These are phyloP conservation scores for Verticillium dahliae DNA, from an alignment of 2,329 filamentous ascomycete species.

Conservation along the genomic window DNA sequence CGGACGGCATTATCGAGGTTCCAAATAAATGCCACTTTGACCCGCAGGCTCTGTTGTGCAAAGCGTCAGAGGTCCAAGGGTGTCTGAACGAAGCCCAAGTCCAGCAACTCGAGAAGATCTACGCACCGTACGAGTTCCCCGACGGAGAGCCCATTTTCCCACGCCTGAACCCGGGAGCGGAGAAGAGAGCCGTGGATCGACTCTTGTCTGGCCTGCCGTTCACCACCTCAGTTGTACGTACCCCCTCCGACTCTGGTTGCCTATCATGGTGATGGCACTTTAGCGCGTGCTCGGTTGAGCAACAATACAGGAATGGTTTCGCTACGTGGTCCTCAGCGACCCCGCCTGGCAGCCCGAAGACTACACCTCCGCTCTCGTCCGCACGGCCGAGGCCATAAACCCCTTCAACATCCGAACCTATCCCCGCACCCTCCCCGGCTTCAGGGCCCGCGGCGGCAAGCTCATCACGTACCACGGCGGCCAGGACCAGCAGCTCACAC, in stretches of 20 bases:
- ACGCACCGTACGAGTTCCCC: slow-evolving; percentile 19
- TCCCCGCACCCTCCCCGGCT: slow-evolving; percentile 27
- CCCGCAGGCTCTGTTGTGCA: slow-evolving; percentile 29
- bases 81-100: slow-evolving; percentile 38
- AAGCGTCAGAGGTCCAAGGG: slow-evolving; percentile 22
- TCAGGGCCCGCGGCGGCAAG: slow-evolving; percentile 32
- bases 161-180: slow-evolving; percentile 40
- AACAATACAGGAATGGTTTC: slow-evolving; percentile 26
- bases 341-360: slow-evolving; percentile 24
- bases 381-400: slow-evolving; percentile 28
- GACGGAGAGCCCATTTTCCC: slow-evolving; percentile 30
- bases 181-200: slow-evolving; percentile 33
- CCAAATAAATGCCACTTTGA: slow-evolving; percentile 33
- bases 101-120: slow-evolving; percentile 20
- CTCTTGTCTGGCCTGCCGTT: slow-evolving; percentile 28
- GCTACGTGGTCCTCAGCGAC: slow-evolving; percentile 33
- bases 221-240: slow-evolving; percentile 18
- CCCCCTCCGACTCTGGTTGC: slow-evolving; percentile 10
- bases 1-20: slow-evolving; percentile 38
- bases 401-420: slow-evolving; percentile 31
- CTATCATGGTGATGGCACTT: no score
- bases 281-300: slow-evolving; percentile 13
- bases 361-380: slow-evolving; percentile 28
- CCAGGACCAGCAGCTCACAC: slow-evolving; percentile 31
- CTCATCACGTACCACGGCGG: slow-evolving; percentile 39